Evolutionary conservation across 2,329 filamentous ascomycete genomes (phyloP).

Genomic region (Orbilia blumenaviensis): DNA sequence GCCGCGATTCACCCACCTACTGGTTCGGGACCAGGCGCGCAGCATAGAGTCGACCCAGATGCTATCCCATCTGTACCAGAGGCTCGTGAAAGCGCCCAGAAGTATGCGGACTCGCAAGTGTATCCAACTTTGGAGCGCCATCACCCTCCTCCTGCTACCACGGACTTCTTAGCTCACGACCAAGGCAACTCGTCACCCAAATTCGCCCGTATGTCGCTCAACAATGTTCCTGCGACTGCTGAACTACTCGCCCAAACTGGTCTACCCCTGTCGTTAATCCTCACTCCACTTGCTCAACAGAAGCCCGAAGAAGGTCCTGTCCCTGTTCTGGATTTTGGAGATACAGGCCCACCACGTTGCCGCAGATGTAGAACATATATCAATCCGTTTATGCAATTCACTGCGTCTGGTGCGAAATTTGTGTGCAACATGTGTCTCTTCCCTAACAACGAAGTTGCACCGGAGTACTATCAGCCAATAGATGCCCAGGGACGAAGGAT

Average conservation of each 20-base stretch:
- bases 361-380: constrained; percentile 94
- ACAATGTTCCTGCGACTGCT: constrained; percentile 84
- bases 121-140: constrained; percentile 97
- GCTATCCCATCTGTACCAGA: constrained; percentile 90
- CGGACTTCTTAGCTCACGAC: constrained; percentile 92
- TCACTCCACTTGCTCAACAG: constrained; percentile 86
- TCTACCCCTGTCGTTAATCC: constrained; percentile 82
- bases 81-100: constrained; percentile 81
- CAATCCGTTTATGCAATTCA: constrained; percentile 99
- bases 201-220: constrained; percentile 87
- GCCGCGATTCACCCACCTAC: constrained; percentile 60
- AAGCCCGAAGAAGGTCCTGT: constrained; percentile 86
- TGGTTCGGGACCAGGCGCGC: constrained; percentile 69
- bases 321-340: constrained; percentile 94
- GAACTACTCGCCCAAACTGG: constrained; percentile 83
- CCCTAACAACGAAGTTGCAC: constrained; percentile 83
- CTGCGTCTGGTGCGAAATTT: constrained; percentile 91
- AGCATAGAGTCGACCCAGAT: constrained; percentile 82
- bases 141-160: constrained; percentile 83
- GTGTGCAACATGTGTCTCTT: constrained; percentile 98
- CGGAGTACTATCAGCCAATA: constrained; percentile 92
- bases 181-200: constrained; percentile 97
- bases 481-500: constrained; percentile 86
- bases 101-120: constrained; percentile 84
- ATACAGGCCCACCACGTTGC: constrained; percentile 87